These are phyloP conservation scores for Solanum hybrid DNA, from an alignment of 305 asterid species.

Conservation along the genomic window DNA sequence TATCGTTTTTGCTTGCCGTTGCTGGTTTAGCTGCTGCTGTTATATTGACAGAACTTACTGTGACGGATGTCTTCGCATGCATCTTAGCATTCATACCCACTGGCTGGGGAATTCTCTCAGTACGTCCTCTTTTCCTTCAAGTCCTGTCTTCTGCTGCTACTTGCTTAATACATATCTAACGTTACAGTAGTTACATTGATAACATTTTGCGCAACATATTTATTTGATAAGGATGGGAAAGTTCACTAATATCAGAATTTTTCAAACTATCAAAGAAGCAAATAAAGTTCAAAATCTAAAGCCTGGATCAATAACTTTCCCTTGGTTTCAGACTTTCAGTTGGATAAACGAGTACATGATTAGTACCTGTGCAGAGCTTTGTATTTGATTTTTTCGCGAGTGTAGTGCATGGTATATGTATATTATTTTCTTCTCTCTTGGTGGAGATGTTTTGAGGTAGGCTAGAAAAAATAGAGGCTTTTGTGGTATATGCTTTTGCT, in stretches of 20 bases:
- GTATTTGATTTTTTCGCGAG: not conserved
- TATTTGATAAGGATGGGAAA: not conserved
- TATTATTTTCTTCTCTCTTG: not conserved
- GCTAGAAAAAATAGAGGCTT: not conserved
- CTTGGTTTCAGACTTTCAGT: not conserved
- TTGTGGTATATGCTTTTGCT: not conserved
- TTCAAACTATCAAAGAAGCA: not conserved
- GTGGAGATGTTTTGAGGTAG: not conserved
- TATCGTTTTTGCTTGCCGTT: constrained; percentile 64
- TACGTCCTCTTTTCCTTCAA: constrained; percentile 23
- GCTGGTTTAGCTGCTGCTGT: constrained; percentile 77
- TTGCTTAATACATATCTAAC: not conserved
- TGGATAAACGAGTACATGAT: not conserved
- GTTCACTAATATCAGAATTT: not conserved
- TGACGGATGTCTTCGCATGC: constrained; percentile 75
- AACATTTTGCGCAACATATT: not conserved
- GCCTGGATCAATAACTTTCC: not conserved
- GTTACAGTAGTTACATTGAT: not conserved
- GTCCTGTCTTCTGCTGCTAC: not conserved
- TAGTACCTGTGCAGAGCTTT: not conserved
- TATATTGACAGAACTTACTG: constrained; percentile 45
- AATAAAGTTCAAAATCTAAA: not conserved
- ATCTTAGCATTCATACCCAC: constrained; percentile 95
- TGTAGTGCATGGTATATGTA: not conserved
- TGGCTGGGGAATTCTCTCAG: constrained; percentile 95